phyloP scores from a whole-genome alignment of 192 early-diverging fungal genomes.

The Thoreauomyces humboldtii region DNA sequence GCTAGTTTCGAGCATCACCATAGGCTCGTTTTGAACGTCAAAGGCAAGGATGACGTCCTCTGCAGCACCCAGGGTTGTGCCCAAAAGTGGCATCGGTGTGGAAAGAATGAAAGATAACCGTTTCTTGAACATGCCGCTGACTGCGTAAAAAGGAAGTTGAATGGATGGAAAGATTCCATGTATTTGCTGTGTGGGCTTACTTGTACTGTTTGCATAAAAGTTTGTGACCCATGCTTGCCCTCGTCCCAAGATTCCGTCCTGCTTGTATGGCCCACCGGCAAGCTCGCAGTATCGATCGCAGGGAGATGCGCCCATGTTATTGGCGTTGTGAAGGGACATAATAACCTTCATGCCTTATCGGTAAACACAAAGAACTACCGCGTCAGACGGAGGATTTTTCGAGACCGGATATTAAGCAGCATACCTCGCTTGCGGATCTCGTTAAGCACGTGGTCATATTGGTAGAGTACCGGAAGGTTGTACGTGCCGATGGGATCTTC shows the following conservation, averaged over 20 bases:
- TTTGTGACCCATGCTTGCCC: no score
- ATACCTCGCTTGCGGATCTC: constrained; percentile 1
- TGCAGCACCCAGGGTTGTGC: background rate
- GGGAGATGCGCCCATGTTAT: background rate
- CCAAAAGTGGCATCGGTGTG: no score
- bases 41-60: constrained; percentile 4
- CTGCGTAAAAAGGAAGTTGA: no score
- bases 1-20: background rate
- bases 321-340: background rate
- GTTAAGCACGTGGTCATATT: background rate
- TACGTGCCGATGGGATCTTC: background rate
- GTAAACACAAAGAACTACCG: no score
- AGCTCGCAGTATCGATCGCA: background rate
- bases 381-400: background rate
- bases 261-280: background rate
- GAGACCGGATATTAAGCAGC: background rate
- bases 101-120: no score
- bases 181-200: no score
- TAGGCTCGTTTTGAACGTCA: constrained; percentile 2
- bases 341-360: constrained; percentile 2
- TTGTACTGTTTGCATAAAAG: no score
- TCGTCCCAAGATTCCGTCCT: no score
- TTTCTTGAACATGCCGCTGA: no score
- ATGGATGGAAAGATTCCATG: no score
- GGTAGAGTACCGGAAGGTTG: background rate